These are phyloP conservation scores for Aspergillus flavus DNA, from an alignment of 2,329 filamentous ascomycete species.

Conservation along the genomic window DNA sequence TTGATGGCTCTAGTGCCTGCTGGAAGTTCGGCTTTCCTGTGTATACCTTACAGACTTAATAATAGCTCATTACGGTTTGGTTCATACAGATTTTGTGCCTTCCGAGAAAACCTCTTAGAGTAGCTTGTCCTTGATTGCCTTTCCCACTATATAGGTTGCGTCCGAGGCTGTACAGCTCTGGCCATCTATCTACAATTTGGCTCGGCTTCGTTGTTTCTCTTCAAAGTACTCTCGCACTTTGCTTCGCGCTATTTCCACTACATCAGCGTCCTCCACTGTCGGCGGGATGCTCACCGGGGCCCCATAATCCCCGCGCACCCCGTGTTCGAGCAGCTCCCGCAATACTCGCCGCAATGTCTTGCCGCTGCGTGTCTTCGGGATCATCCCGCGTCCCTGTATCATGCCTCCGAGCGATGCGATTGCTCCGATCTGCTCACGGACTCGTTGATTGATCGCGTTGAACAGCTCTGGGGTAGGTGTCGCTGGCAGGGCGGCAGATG, in stretches of 20 bases:
- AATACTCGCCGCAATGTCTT: constrained; percentile 85
- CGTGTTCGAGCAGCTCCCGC: constrained; percentile 82
- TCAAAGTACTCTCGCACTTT: constrained; percentile 78
- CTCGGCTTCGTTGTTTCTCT: constrained; percentile 35
- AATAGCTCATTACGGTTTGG: not conserved
- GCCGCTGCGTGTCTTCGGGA: constrained; percentile 88
- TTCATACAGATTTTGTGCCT: not conserved
- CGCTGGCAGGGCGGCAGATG: constrained; percentile 51
- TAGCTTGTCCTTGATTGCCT: not conserved
- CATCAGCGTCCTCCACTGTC: constrained; percentile 79
- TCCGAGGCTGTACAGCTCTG: not conserved
- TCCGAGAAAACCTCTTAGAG: not conserved
- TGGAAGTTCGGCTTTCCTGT: not conserved
- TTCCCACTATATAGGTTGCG: not conserved
- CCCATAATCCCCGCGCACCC: constrained; percentile 70
- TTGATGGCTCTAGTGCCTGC: not conserved
- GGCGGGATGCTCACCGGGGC: constrained; percentile 74
- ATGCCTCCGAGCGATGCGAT: constrained; percentile 86
- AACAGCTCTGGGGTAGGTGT: constrained; percentile 49
- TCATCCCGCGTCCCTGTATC: constrained; percentile 81
- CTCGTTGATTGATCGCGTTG: constrained; percentile 51
- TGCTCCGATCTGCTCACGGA: constrained; percentile 80
- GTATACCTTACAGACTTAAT: not conserved
- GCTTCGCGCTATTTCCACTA: constrained; percentile 71
- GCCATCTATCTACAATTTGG: constrained; percentile 44